Conservation (phyloP, 345 rosid species). For the Excoecaria cochinchinensis region DNA sequence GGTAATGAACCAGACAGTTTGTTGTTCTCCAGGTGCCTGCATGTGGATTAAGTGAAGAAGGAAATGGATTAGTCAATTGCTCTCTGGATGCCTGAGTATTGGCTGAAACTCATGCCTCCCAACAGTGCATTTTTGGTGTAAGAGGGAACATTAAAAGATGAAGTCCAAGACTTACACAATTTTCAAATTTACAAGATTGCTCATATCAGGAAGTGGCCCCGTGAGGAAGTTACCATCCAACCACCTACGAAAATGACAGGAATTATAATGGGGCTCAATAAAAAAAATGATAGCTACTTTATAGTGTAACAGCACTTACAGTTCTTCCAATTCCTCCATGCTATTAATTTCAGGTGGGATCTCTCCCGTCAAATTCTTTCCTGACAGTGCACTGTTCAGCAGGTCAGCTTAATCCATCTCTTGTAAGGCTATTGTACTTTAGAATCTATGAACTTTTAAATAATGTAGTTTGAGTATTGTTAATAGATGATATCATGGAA, state of each 20-base stretch:
- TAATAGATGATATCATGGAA: neutral
- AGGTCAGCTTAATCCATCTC: conserved; percentile 19
- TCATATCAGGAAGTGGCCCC: conserved; percentile 77
- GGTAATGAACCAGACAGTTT: conserved; percentile 74
- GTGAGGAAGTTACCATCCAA: conserved; percentile 66
- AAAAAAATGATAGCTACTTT: neutral
- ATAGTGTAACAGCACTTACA: conserved; percentile 51
- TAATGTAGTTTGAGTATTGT: neutral
- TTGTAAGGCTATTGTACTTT: neutral
- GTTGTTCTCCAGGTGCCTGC: conserved; percentile 96
- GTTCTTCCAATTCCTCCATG: conserved; percentile 67
- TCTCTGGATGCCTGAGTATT: neutral
- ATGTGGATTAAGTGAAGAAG: conserved; percentile 15
- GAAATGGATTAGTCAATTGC: conserved; percentile 19
- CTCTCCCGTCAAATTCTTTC: conserved; percentile 61
- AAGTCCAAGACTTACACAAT: conserved; percentile 61
- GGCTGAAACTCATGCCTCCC: neutral
- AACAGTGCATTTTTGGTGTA: neutral
- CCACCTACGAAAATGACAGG: conserved; percentile 58
- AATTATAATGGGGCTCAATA: neutral
- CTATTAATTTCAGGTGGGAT: conserved; percentile 59
- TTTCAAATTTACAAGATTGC: conserved; percentile 64
- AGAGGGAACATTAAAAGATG: conserved; percentile 1
- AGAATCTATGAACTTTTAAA: neutral
- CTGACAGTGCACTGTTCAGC: conserved; percentile 63